Base-by-base conservation (phyloP, 768 basidiomycete genomes). In the Aureoboletus auriporus region DNA sequence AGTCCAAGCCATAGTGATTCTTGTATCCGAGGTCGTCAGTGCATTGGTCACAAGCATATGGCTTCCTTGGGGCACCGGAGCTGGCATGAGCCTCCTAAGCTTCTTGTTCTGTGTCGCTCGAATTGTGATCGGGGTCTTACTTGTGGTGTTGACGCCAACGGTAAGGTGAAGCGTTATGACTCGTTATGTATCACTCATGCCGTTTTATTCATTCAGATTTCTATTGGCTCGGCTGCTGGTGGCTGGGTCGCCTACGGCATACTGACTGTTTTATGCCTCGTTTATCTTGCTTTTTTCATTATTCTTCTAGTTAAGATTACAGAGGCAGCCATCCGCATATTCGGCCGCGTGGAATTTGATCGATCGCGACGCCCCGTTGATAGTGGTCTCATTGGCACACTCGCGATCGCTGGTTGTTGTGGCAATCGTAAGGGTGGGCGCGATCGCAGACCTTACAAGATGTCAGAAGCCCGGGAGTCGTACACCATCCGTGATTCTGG, bases 221-320 rank as follows among this genome's bases (percentile, higher is more conserved):
- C 83, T 40, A 84, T 98, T 52, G 89, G 89, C 30, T 60, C 75
- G 42, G 83, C 86, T 23, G 84, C 93, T 14, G 82, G 82, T 14
- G 87, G 89, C 46, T 99, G 95, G 96, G 84, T 99, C 13, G 84
- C 93, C 11, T 97, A 95, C 66, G 89, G 91, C 57, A 85, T 98
- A 50, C 75, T 98, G 50, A 73, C 93, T 58, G 86, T 96, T 42
- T 72, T 90, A 27, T 79, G 79, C 10, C 75, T 97, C 49, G 84
- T 91, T 39, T 92, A 94, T 64, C 73, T 92, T 10, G 84, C 87
- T n/a, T 82, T 95, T 57, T 61, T 81, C 41, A 68, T 89, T 47
- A 88, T 96, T 77, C 79, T 97, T 35, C 44, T 87, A 33, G 81
- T 86, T 69, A 99, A 99, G 71, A 55, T 95, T 42, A 60, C 86